Evolutionary conservation across 2,329 filamentous ascomycete genomes (phyloP), one percentile per base, ranked within the genome.

Genomic region (Tetracladium maxilliforme): DNA sequence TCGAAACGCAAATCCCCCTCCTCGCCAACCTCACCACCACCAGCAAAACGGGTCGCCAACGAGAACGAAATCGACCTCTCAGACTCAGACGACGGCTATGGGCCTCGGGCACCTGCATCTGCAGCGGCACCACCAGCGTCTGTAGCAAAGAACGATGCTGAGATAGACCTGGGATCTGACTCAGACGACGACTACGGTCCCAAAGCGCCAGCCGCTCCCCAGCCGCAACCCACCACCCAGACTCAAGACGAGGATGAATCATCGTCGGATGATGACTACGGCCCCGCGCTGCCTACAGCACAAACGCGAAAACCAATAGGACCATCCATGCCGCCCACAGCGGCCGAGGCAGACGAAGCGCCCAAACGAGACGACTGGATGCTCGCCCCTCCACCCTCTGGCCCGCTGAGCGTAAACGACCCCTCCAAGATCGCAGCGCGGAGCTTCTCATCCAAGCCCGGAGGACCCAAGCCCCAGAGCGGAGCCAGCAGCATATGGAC

Each of bases 361-460:
- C n/a, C 64, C 5, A 65, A 76, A 44, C 74, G 87, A 39, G 86
- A 92, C 54, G 75, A 82, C 41, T 86, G 79, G 79, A 86, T 86
- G 79, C 59, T 83, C 23, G 65, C 70, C 2, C 78, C 78, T 2
- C 79, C 79, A 0, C 55, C 59, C 3, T 49, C 44, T 58, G 43
- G 57, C 54, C 53, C 44, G 67, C 66, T 35, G 53, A 79, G n/a
- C n/a, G n/a, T n/a, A 47, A 56, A 79, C 37, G 86, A 94, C 49
- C 82, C 87, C 2, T 87, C 83, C 5, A 86, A 86, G 48, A 59
- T 87, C 31, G 73, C 76, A 39, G 75, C 71, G 34, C 75, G 83
- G 32, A 84, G 81, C 36, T 95, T 94, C 56, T 73, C 82, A 25
- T 78, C 77, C n/a, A n/a, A n/a, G n/a, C n/a, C n/a, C n/a, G n/a